Evolutionary conservation across 768 basidiomycete genomes (phyloP), one percentile per base, ranked within the genome.

Genomic region (Holtermanniella nyarrowii): DNA sequence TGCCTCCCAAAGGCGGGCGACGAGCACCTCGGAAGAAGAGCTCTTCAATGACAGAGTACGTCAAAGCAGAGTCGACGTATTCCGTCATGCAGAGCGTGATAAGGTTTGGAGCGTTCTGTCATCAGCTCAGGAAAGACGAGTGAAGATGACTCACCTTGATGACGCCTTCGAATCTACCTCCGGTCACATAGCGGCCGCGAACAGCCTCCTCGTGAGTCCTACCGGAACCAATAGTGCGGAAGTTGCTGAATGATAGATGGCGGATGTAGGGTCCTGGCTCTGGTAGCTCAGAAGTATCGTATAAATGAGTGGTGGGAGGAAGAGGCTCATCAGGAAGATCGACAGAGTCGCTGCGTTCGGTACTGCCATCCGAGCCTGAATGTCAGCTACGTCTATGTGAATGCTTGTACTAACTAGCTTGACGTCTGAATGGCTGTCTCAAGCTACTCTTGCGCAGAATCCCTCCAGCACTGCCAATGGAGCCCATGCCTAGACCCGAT

Each of bases 191-290:
- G 10, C 89, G 85, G 60, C 85, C 84, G 49, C 80, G 82, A 13
- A 87, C 80, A 39, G 88, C 85, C 70, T 95, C 89, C 25, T 87
- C 88, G 2, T 95, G 81, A 3, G 86, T 87, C 18, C 95, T 82
- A 45, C 88, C 80, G 82, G 96, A 90, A 0, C 93, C 93, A 50
- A 93, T 89, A 22, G 95, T 93, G 23, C 91, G 82, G 76, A 99
- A 99, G 68, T 93, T 89, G 61, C 88, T 91, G 65, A 99, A 99
- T 65, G 88, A 88, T 13, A 99, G 74, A 70, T 88, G 84, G 37
- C 80, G 83, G 27, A 95, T 82, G 64, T 84, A 85, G 5, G 73
- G 66, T 27, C 54, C 85, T 83, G 25, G 86, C 82, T 49, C 82
- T 78, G 49, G 84, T 79, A 67, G 86, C 85, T 54, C 79, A 74